Percentiles rank a stretch among this genome's conserved stretches.
Evolutionary conservation across 495 filamentous ascomycete genomes (phyloP).

Genomic region (Penicillium turbatum): DNA sequence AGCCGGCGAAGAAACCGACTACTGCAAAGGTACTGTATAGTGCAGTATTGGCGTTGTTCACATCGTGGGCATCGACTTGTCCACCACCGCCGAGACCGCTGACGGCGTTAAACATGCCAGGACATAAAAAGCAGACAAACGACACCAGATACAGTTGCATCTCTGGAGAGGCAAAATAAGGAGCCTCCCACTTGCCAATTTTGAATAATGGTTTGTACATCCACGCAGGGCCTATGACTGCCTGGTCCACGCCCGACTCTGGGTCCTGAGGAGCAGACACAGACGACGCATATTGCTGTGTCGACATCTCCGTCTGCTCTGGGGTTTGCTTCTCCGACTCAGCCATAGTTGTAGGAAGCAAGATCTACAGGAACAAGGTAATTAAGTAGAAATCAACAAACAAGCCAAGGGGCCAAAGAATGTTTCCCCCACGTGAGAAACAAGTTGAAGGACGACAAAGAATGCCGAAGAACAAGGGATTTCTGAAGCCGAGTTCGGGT

Average conservation of each 20-base stretch:
- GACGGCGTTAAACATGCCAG: slow-evolving; percentile 81
- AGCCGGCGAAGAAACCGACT: slow-evolving; percentile 83
- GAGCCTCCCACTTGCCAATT: slow-evolving; percentile 50
- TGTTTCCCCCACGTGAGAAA: slow-evolving; percentile 6
- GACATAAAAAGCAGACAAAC: slow-evolving; percentile 86
- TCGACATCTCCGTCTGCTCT: slow-evolving; percentile 4
- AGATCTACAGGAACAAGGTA: background rate
- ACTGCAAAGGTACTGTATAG: slow-evolving; percentile 81
- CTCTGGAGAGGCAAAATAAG: slow-evolving; percentile 74
- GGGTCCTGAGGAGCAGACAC: slow-evolving; percentile 17
- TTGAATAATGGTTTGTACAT: slow-evolving; percentile 62
- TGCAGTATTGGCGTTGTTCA: slow-evolving; percentile 66
- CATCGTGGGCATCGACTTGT: slow-evolving; percentile 52
- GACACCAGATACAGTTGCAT: slow-evolving; percentile 71
- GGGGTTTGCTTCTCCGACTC: background rate
- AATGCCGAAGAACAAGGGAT: background rate
- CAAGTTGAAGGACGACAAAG: background rate
- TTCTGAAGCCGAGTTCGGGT: background rate
- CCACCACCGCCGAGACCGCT: slow-evolving; percentile 73
- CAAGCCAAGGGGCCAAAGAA: slow-evolving; percentile 3
- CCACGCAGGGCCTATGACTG: slow-evolving; percentile 46
- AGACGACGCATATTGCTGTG: slow-evolving; percentile 19
- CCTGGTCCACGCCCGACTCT: slow-evolving; percentile 25
- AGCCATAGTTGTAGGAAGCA: background rate
- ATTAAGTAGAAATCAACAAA: background rate